Conservation (phyloP, 2,329 filamentous ascomycete genomes). For the Thelonectria discophora region DNA sequence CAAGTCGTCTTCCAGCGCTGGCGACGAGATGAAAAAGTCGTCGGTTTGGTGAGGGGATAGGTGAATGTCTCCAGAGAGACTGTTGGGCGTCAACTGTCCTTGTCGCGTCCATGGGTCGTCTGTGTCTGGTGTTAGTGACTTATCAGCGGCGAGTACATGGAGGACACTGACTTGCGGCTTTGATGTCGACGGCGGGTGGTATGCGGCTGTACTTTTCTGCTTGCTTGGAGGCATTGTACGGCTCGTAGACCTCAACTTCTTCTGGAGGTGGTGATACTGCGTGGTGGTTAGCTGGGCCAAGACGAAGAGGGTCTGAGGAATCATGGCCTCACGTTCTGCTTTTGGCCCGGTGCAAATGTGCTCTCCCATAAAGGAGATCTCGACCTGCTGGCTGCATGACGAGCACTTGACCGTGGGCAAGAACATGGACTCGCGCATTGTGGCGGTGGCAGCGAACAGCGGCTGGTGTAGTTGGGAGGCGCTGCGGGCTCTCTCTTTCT, state of each 20-base stretch:
- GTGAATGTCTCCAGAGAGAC: slow-evolving; percentile 66
- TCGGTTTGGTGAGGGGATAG: slow-evolving; percentile 66
- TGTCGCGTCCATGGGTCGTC: slow-evolving; percentile 64
- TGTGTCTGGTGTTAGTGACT: slow-evolving; percentile 47
- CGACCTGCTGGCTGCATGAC: slow-evolving; percentile 77
- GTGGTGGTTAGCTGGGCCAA: slow-evolving; percentile 15
- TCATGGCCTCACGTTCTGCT: slow-evolving; percentile 55
- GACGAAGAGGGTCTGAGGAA: slow-evolving; percentile 6
- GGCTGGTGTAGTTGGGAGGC: slow-evolving; percentile 11
- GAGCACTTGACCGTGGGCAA: slow-evolving; percentile 91
- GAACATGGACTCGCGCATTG: slow-evolving; percentile 71
- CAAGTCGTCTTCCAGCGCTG: slow-evolving; percentile 53
- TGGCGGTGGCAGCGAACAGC: slow-evolving; percentile 52
- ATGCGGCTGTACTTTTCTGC: slow-evolving; percentile 51
- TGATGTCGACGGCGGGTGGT: slow-evolving; percentile 61
- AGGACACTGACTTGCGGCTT: slow-evolving; percentile 60
- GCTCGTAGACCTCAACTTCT: slow-evolving; percentile 41
- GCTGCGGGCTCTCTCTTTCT: slow-evolving; percentile 8
- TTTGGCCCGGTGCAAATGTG: slow-evolving; percentile 72
- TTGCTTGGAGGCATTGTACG: slow-evolving; percentile 40
- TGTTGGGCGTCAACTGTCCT: slow-evolving; percentile 70
- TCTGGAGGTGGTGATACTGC: slow-evolving; percentile 53
- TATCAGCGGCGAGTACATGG: neutral
- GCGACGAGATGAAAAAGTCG: slow-evolving; percentile 55
- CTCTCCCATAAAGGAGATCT: slow-evolving; percentile 87